Evolutionary conservation across 345 rosid genomes (phyloP), one percentile per base, ranked within the genome.

Genomic region (Lepidium didymum): DNA sequence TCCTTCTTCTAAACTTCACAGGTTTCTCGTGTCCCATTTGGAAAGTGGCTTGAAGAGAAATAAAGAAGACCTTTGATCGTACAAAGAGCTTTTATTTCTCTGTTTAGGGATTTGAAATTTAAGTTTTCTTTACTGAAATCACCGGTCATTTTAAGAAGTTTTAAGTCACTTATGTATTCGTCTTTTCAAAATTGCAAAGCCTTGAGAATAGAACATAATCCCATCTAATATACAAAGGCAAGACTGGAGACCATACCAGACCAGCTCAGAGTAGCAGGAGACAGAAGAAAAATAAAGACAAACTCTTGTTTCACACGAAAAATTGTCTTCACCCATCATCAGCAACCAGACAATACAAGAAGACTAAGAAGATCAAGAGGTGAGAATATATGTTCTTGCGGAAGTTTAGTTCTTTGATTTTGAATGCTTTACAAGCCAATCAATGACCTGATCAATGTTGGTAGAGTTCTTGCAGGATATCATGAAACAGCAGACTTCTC

Each of bases 391-490:
- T 19, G 59, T 64, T 56, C 34, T 63, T 41, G 69, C 43, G 38
- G 57, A 55, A 41, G 27, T 68, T 83, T 72, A 88, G 62, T 74
- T 85, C 83, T 79, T 86, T 1, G 86, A 81, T 76, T 83, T 87
- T 29, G 90, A 85, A 81, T 85, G 88, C 83, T 82, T 85, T 56
- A 87, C 82, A 1, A 87, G 90, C 90, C 90, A 87, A 58, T 87
- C 88, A 54, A 85, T 83, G 67, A 87, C 90, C 1, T 82, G 62
- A 35, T 85, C 90, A 35, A 87, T 85, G 80, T 85, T 87, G 78
- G 88, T 78, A 0, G 88, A 85, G 80, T 83, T 85, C 80, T 85
- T 87, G 82, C 93, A 87, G 1, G 93, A 87, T 60, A 85, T 83
- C 93, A 87, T 79, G 69, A 67, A 87, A 78, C 90, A 83, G 33